Conservation (phyloP, 1,284 basidiomycete species). For the Cystobasidium sp. region DNA sequence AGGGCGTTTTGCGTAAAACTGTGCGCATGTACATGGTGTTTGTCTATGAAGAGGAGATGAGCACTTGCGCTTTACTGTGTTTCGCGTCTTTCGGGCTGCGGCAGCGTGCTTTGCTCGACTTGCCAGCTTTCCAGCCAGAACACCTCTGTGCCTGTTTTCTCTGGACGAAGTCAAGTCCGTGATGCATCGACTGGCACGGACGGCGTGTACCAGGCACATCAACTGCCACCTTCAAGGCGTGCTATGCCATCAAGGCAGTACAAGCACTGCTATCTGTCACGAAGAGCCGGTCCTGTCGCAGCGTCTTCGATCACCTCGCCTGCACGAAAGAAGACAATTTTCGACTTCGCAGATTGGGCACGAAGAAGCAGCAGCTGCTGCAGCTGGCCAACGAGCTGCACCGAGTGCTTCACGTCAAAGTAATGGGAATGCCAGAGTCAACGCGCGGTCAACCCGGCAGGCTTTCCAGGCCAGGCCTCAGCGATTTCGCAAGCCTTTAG, state of each 20-base stretch:
- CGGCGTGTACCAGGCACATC: slow-evolving; percentile 7
- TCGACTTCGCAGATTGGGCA: not conserved
- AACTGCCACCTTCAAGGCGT: slow-evolving; percentile 17
- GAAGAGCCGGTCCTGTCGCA: not conserved
- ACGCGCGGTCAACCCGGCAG: not conserved
- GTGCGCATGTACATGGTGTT: too few species aligned
- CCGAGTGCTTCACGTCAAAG: too few species aligned
- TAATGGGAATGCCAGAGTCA: not conserved
- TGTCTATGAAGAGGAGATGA: too few species aligned
- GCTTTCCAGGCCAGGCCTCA: not conserved
- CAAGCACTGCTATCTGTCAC: not conserved
- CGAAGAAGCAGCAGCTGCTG: not conserved
- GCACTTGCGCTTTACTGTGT: too few species aligned
- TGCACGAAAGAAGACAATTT: slow-evolving; percentile 2
- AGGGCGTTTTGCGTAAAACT: too few species aligned
- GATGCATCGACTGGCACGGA: slow-evolving; percentile 2
- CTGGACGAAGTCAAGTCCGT: not conserved
- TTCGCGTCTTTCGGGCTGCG: too few species aligned
- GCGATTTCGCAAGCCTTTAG: slow-evolving; percentile 4
- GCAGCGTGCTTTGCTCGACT: too few species aligned
- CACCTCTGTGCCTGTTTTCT: too few species aligned
- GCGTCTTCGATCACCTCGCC: slow-evolving; percentile 1
- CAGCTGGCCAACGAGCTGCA: not conserved
- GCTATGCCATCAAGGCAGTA: slow-evolving; percentile 13
- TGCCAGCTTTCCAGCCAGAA: too few species aligned